These are phyloP conservation scores for Aspergillus sp. DNA, from an alignment of 2,329 filamentous ascomycete species.

Conservation along the genomic window DNA sequence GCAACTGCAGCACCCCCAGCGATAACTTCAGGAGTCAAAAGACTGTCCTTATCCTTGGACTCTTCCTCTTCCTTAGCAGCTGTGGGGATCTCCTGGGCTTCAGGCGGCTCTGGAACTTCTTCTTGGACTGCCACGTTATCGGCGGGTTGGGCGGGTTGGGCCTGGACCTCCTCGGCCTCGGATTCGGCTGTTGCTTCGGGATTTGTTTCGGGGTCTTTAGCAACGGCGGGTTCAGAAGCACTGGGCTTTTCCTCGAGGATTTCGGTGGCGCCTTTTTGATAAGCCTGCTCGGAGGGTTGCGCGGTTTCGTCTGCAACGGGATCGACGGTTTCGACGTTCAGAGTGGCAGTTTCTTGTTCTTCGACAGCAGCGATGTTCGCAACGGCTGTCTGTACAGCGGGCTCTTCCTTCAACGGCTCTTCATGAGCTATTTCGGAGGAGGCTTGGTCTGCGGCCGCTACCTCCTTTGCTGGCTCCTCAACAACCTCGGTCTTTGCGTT, in stretches of 20 bases:
- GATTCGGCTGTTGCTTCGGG: conserved; percentile 3
- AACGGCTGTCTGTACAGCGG: background rate
- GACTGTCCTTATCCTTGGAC: conserved; percentile 18
- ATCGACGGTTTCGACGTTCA: background rate
- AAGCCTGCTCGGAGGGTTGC: background rate
- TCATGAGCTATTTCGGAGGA: background rate
- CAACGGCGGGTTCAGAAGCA: background rate
- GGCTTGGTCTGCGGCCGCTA: background rate
- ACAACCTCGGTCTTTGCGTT: background rate
- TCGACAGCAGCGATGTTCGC: conserved; percentile 2
- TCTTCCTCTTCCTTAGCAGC: conserved; percentile 9
- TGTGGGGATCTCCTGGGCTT: conserved; percentile 7
- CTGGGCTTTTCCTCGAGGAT: background rate
- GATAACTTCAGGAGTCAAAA: conserved; percentile 24
- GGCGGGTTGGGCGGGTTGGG: background rate
- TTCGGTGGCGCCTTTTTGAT: background rate
- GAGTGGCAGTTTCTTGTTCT: background rate
- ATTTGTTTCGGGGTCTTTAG: background rate
- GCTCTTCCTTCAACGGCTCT: conserved; percentile 5
- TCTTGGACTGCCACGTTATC: background rate
- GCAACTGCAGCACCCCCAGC: conserved; percentile 27
- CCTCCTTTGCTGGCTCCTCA: background rate
- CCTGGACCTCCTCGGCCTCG: conserved; percentile 4
- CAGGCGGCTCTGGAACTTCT: background rate
- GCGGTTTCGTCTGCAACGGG: background rate